Base-by-base conservation (phyloP, 768 basidiomycete species). In the Xerocomellus intermedius region DNA sequence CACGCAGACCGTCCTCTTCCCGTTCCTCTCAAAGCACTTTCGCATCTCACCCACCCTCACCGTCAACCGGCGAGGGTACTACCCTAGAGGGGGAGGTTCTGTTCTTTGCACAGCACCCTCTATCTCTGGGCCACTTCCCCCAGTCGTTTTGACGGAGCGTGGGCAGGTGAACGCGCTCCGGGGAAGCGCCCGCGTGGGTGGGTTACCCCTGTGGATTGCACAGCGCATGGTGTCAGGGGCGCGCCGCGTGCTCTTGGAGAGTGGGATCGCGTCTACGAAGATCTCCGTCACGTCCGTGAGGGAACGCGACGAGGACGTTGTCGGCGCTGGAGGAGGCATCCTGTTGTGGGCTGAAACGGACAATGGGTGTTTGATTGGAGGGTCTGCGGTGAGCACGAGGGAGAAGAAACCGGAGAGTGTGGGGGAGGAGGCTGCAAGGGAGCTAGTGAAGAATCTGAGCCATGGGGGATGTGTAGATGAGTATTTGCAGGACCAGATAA, bases 401-500 rank as follows among this genome's bases (percentile, higher is more conserved):
- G 76, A 77, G 16, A 69, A 73, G 47, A 63, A 75, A 14, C 77
- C 82, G 0, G 69, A 68, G 46, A 57, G 59, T 2, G 78, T 88
- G 9, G 89, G 87, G 13, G 73, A 76, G 41, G 77, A 79, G 52
- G 89, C 89, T 19, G 89, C 85, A 3, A 64, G 73, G 14, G 82
- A 85, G 57, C 67, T 91, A 9, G 62, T 82, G 35, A 73, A 73
- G 54, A 87, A 83, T 44, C 62, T 91, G 52, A 67, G 76, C 13
- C 77, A 81, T n/a, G 86, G 78, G 7, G 88, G 87, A 28, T 88
- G 86, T 59, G 84, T 91, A 2, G 90, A 92, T 57, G 89, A 80
- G 54, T 73, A 79, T 64, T 53, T 82, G 62, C 81, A 89, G 76
- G 90, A 92, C 67, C 89, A 91, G 64, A 84, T 91, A 19, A 82